Base-by-base conservation (phyloP, 2,329 filamentous ascomycete species). In the Truncatella angustata region DNA sequence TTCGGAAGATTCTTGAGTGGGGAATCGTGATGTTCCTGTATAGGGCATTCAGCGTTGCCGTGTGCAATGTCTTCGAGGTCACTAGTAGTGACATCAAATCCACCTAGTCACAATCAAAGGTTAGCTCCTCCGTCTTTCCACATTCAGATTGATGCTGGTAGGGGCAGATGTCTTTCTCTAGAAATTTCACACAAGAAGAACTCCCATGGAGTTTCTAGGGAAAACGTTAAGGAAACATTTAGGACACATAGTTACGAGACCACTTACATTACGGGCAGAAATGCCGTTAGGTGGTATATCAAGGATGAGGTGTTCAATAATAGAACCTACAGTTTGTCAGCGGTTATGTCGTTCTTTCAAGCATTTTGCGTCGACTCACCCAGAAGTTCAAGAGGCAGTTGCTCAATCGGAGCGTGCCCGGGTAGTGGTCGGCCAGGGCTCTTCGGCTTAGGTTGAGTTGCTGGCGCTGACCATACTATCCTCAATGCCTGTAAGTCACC, bases 1-100 rank as follows among this genome's bases (percentile, higher is more conserved):
- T 93, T 65, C 85, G 85, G 72, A 92, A 94, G 66, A 91, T 90
- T 54, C 85, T 78, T 23, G 90, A 93, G 74, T 92, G 89, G 5
- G 90, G 89, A 59, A 93, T 87, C 39, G 88, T 91, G 67, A 93
- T 88, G 66, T 89, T 84, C 58, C 83, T 81, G 73, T 93, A 93
- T 45, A 94, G 79, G 5, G 88, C 88, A 59, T 82, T 81, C 30
- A 92, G 74, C 3, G 89, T 92, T 18, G 86, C 86, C 23, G 80
- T 80, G 64, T 93, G 86, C 54, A 93, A 74, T 26, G 82, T 82
- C 64, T 81, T 84, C n/a, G 88, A 93, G n/a, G 87, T 84, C 57
- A 91, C 72, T 34, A 93, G 77, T 56, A 91, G 80, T 16, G 88
- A 83, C 74, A 91, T 86, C 54, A 93, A 75, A 66, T 93, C 89